Base-by-base conservation (phyloP, 2,329 filamentous ascomycete species). In the Alternaria hordeiaustralica region DNA sequence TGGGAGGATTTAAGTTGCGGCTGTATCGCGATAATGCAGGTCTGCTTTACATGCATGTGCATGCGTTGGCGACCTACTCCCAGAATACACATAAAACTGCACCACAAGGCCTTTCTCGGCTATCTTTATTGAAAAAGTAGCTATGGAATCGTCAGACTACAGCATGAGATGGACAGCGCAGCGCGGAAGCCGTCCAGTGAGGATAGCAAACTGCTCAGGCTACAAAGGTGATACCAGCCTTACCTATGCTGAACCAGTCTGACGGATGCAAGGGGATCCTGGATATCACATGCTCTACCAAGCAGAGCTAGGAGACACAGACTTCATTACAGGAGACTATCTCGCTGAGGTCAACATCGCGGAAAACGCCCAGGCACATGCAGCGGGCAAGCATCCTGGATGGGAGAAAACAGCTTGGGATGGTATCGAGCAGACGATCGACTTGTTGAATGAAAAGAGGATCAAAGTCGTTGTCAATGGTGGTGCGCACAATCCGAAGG, bases 381-480 rank as follows among this genome's bases (percentile, higher is more conserved):
- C 77, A 12, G 70, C 71, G 9, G 82, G 82, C 3, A 72, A 79
- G 30, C 82, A 84, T 70, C 71, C 79, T 1, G 83, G 82, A 0
- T 85, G 79, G 67, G 82, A 84, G 60, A 78, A 80, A 36, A 85
- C 82, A 28, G 81, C 84, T 51, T 84, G 84, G 84, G 82, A 85
- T 59, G 84, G 83, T 2, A 75, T 86, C 23, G 73, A 82, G 64
- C 72, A 83, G 69, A 81, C 80, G 1, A 79, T 88, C 4, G 76
- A 83, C 5, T 71, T 85, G 6, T 78, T 86, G 64, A 75, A 81
- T 2, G 75, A 83, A 53, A 83, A 86, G 63, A 71, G 80, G 0
- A 88, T 88, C 75, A 87, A 86, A 63, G 79, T 88, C 12, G 79
- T 87, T 36, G 79, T 87, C 59, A 88, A 89, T 67, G 87, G 87